Base-by-base conservation (phyloP, 1,284 basidiomycete species). In the Moniliophthora roreri region DNA sequence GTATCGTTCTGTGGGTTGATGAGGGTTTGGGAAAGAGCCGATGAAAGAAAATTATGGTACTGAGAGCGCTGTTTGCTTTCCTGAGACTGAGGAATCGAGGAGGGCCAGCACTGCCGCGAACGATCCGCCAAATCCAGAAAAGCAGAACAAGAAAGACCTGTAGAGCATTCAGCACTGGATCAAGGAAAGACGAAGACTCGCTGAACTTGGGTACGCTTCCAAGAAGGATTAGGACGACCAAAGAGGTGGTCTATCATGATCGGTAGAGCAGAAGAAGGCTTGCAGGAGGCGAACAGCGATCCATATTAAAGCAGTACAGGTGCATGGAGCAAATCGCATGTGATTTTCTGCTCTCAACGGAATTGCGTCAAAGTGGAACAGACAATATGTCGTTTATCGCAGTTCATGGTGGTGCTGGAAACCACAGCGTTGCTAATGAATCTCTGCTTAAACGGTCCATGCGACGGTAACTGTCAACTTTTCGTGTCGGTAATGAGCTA, bases 91-190 rank as follows among this genome's bases (percentile, higher is more conserved):
- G 63, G 20, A 91, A 53, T 15, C 81, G 76, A 0, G 90, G 91
- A 18, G 85, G 85, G 11, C 74, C 74, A 6, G 85, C 78, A 60
- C 86, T 85, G 4, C 91, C 91, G 21, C 80, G 76, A 38, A 82
- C 66, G 50, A 98, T 84, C 32, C 89, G 73, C 83, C 88, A 93
- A 51, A 89, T 62, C 91, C 95, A 97, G 73, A 98, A 96, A 67
- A 93, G 66, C 57, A 97, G 80, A 61, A 96, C 89, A 42, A 96
- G 78, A 66, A 93, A 86, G 57, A 92, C 87, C 89, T 92, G 61
- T 24, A 34, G 48, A 44, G 51, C 24, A 28, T 41, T 26, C 1
- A 24, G 34, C 16, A 32, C 28, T 34, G 20, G 15, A 16, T 11
- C 16, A 53, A 24, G 21, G 41, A 48, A 32, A 46, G 15, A 40